phyloP scores from a whole-genome alignment of 2,329 filamentous ascomycete genomes.

The Botrytis elliptica region DNA sequence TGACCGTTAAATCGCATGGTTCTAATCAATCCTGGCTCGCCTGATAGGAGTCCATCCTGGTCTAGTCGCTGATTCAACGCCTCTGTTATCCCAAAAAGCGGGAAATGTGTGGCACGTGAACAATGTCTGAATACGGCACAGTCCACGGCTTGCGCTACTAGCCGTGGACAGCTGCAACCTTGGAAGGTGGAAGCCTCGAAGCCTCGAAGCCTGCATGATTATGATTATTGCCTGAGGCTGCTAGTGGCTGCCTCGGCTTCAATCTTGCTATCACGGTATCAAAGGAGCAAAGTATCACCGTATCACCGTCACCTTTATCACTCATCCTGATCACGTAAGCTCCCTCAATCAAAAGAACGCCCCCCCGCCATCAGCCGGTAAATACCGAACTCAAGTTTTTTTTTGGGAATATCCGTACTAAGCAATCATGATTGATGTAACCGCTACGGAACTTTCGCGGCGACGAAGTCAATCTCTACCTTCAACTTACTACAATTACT shows the following conservation, averaged over 20 bases:
- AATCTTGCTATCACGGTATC: neutral
- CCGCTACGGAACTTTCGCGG: neutral
- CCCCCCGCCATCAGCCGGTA: neutral
- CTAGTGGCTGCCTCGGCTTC: neutral
- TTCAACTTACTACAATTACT: neutral
- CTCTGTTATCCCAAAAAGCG: neutral
- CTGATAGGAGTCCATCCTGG: neutral
- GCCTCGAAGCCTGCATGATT: too few species aligned
- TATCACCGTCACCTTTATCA: neutral
- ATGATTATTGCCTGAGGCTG: neutral
- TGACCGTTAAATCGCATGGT: neutral
- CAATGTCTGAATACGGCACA: neutral
- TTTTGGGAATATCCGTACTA: neutral
- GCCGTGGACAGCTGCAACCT: neutral
- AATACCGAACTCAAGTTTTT: slow-evolving; percentile 11
- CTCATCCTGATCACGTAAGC: neutral
- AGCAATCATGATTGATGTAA: neutral
- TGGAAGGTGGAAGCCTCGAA: too few species aligned
- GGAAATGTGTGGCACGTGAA: neutral
- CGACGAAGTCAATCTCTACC: neutral
- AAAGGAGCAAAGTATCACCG: too few species aligned
- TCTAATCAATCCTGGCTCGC: neutral
- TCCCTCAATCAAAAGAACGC: neutral
- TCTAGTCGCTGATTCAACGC: neutral
- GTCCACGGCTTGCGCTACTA: neutral